A percentile compares a stretch with the other conserved stretches of the same genome.
These are phyloP conservation scores for Chrysanthemum lavandulifolium DNA, from an alignment of 129 eudicot genomes.

Conservation along the genomic window DNA sequence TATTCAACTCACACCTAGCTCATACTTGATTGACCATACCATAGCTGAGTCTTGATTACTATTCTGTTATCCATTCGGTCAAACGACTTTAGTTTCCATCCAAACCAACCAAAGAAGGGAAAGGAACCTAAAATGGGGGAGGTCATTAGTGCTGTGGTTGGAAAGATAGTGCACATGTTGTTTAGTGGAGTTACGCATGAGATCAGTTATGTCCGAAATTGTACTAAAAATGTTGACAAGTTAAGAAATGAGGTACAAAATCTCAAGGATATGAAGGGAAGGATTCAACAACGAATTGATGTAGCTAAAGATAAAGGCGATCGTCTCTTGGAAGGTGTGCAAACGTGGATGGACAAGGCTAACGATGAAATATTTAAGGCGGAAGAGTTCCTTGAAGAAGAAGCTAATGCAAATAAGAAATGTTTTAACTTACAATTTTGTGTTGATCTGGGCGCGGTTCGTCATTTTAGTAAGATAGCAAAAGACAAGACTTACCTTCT, in stretches of 20 bases:
- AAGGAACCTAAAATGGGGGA: not conserved
- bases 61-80: too few relatives aligned
- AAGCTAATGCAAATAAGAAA: not conserved
- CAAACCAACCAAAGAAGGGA: too few relatives aligned
- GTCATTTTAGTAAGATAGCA: conserved; percentile 7
- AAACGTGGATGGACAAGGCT: not conserved
- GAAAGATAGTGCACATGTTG: not conserved
- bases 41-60: too few relatives aligned
- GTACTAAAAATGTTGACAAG: not conserved
- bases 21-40: too few relatives aligned
- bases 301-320: not conserved
- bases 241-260: not conserved
- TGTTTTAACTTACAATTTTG: conserved; percentile 1
- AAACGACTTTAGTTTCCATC: too few relatives aligned
- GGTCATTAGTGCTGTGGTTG: not conserved
- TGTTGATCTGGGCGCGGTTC: not conserved
- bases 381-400: not conserved
- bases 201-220: not conserved
- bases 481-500: not conserved
- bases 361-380: not conserved
- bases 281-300: not conserved
- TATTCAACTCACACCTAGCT: too few relatives aligned
- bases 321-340: not conserved
- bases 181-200: not conserved
- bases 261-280: not conserved